Conservation (phyloP, 192 early-diverging fungal genomes). For the Dissophora ornata region DNA sequence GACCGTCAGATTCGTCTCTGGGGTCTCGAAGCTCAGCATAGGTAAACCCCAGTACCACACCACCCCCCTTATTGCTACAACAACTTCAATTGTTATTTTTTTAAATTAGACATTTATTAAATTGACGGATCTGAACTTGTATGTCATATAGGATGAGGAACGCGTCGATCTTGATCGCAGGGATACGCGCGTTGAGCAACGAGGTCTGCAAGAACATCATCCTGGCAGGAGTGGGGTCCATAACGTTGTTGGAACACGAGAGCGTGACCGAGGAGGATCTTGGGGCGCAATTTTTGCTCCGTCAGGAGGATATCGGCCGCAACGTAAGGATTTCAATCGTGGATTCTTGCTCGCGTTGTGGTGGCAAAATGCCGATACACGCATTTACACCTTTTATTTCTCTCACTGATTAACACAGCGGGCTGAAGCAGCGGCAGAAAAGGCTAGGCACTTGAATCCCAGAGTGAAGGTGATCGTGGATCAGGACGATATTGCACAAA, state of each 20-base stretch:
- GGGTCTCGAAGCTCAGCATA: conserved; percentile 92
- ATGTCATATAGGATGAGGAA: conserved; percentile 74
- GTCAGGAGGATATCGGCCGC: conserved; percentile 71
- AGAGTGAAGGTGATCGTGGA: conserved; percentile 76
- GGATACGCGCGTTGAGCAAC: conserved; percentile 78
- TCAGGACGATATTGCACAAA: conserved; percentile 49
- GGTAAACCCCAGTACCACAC: too few species aligned
- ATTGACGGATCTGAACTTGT: neutral
- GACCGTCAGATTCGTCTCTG: conserved; percentile 98
- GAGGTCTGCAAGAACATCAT: conserved; percentile 96
- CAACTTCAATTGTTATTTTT: neutral
- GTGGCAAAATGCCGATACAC: too few species aligned
- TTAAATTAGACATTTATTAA: too few species aligned
- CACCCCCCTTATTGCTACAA: neutral
- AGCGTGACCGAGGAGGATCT: conserved; percentile 72
- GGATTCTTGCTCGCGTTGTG: too few species aligned
- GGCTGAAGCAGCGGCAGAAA: conserved; percentile 70
- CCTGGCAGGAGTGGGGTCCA: conserved; percentile 82
- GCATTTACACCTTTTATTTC: too few species aligned
- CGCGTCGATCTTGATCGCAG: conserved; percentile 78
- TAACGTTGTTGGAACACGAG: conserved; percentile 76
- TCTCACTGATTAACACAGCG: too few species aligned
- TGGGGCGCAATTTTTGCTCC: conserved; percentile 80
- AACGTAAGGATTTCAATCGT: conserved; percentile 64
- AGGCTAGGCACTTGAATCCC: conserved; percentile 83